Evolutionary conservation across 176 grass and related monocot species (phyloP), one percentile per base, ranked within the genome.

Genomic region (Juncus inflexus): DNA sequence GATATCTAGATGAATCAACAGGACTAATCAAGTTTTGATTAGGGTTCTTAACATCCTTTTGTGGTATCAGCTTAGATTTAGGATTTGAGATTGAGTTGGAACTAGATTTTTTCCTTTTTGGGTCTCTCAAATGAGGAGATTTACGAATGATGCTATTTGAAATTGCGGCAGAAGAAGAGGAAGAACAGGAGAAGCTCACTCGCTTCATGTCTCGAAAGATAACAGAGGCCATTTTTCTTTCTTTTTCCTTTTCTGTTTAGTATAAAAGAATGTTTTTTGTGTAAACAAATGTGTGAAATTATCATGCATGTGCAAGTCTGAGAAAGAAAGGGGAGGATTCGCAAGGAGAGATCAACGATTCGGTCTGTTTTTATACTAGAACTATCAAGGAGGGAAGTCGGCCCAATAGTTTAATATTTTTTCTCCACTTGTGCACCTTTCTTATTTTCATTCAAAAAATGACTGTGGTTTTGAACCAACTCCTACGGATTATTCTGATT

Each of bases 181-280:
- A 86, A 19, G 87, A 77, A 73, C 91, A 96, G 10, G 81, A 84
- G 70, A 90, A 87, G 73, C 73, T 78, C 9, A 73, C 68, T 66
- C 86, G 69, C 52, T 85, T 90, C 77, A 91, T 76, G 41, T 74
- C 86, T 54, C 76, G 81, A 55, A 76, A 80, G 28, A 84, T 35
- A 58, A 81, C 37, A 60, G 74, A 75, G 7, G 83, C 80, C 86
- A 95, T 94, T 43, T 70, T 47, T 70, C 36, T 55, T 56, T 67
- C 8, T 37, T 8, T 70, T 41, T 40, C 52, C 56, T 3, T 58
- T 56, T 9, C 6, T 19, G 67, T 70, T 56, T 42, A 70, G 19
- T 58, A 8, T 19, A 70, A 45, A 70, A 45, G 67, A 58, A 45
- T 58, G 52, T 37, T 55, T 57, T 28, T 47, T 47, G 43, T 47